Evolutionary conservation across 768 basidiomycete genomes (phyloP).

Genomic region (Exidia glandulosa): DNA sequence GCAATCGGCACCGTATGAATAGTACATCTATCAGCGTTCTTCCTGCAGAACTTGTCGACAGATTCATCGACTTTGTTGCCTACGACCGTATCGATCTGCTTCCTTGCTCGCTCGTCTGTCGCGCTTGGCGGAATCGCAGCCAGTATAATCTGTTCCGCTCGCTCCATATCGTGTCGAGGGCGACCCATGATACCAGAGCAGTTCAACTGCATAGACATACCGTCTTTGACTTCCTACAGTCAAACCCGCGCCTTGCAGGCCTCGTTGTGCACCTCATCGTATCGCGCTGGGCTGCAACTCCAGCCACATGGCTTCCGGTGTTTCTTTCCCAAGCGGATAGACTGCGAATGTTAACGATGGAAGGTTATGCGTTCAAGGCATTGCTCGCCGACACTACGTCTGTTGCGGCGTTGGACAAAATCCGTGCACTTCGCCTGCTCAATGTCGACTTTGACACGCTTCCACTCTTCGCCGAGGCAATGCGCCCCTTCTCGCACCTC

Average conservation of each 20-base stretch:
- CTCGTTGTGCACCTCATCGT: neutral
- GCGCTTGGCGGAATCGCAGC: neutral
- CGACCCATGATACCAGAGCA: neutral
- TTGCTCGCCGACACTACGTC: neutral
- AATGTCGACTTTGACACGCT: neutral
- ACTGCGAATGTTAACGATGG: neutral
- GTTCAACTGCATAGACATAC: neutral
- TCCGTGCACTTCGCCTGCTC: neutral
- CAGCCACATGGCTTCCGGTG: neutral
- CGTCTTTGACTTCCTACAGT: neutral
- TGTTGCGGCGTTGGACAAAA: neutral
- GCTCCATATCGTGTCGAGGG: neutral
- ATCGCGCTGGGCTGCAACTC: neutral
- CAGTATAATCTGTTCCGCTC: neutral
- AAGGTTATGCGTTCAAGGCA: neutral
- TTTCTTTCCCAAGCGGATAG: neutral
- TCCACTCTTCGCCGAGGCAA: neutral
- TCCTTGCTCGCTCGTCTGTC: neutral
- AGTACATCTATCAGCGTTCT: neutral
- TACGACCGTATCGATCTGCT: neutral
- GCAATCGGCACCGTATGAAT: too few relatives aligned
- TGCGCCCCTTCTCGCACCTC: neutral
- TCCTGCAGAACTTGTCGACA: neutral
- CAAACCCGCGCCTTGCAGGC: neutral
- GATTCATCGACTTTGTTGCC: neutral